Evolutionary conservation across 441 rosid species (phyloP).

Genomic region (Brassica balearica): DNA sequence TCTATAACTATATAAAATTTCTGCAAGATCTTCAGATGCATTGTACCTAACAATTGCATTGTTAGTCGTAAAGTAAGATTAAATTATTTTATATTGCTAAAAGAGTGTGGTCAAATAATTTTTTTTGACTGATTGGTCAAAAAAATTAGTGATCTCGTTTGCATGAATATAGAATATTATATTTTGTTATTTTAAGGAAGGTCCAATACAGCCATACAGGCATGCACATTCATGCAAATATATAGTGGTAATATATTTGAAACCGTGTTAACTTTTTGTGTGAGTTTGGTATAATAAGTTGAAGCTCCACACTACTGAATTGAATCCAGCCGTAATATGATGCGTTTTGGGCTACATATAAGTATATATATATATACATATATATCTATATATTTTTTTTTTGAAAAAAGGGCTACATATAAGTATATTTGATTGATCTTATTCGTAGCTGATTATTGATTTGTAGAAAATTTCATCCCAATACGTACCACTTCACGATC

Average conservation of each 20-base stretch:
- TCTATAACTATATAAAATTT: not conserved
- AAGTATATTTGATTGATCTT: too few relatives aligned
- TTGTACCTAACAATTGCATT: conserved; percentile 27
- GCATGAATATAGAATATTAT: conserved; percentile 1
- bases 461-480: too few relatives aligned
- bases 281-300: conserved; percentile 14
- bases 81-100: not conserved
- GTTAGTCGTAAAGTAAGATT: conserved; percentile 37
- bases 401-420: too few relatives aligned
- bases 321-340: not conserved
- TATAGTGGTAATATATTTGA: not conserved
- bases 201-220: not conserved
- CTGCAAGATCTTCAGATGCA: conserved; percentile 22
- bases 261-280: conserved; percentile 26
- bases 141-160: conserved; percentile 13
- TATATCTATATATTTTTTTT: too few relatives aligned
- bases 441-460: too few relatives aligned
- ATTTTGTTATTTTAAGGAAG: conserved; percentile 7
- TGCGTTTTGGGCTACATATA: not conserved
- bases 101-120: conserved; percentile 16
- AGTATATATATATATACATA: not conserved
- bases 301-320: conserved; percentile 11
- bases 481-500: too few relatives aligned
- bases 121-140: too few relatives aligned
- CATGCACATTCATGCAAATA: conserved; percentile 23